Percentiles rank a stretch among this genome's conserved stretches.
These are phyloP conservation scores for Quercus mongolica DNA, from an alignment of 306 rosid species.

Conservation along the genomic window DNA sequence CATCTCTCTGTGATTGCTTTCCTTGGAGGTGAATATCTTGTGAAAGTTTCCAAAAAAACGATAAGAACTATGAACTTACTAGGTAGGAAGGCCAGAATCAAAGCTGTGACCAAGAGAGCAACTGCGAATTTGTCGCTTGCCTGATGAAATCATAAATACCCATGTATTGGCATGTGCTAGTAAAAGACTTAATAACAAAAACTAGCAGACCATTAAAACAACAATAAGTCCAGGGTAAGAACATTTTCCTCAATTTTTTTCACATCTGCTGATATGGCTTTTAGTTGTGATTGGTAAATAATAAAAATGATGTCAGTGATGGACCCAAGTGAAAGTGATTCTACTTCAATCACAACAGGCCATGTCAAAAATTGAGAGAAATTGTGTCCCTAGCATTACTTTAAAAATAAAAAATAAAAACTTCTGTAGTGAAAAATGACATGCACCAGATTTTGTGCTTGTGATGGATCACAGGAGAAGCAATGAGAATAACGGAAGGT, in stretches of 20 bases:
- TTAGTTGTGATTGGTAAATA: no score
- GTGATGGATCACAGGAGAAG: neutral
- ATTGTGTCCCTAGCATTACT: no score
- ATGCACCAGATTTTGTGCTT: neutral
- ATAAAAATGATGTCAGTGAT: no score
- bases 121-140: conserved; percentile 70
- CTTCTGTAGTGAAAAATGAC: neutral
- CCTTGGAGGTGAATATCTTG: conserved; percentile 74
- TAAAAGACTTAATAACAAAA: neutral
- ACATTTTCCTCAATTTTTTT: no score
- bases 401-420: no score
- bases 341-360: no score
- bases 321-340: no score
- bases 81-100: conserved; percentile 61
- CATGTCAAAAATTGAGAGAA: no score
- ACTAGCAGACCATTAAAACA: neutral
- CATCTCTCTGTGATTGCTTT: conserved; percentile 77
- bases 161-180: conserved; percentile 14
- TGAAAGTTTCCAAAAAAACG: conserved; percentile 62
- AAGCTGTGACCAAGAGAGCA: conserved; percentile 50
- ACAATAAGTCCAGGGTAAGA: no score
- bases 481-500: neutral
- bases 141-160: conserved; percentile 41
- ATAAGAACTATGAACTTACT: conserved; percentile 49
- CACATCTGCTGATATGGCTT: no score